Conservation (phyloP, 2,329 filamentous ascomycete genomes). For the Sclerotiophoma versabilis region DNA sequence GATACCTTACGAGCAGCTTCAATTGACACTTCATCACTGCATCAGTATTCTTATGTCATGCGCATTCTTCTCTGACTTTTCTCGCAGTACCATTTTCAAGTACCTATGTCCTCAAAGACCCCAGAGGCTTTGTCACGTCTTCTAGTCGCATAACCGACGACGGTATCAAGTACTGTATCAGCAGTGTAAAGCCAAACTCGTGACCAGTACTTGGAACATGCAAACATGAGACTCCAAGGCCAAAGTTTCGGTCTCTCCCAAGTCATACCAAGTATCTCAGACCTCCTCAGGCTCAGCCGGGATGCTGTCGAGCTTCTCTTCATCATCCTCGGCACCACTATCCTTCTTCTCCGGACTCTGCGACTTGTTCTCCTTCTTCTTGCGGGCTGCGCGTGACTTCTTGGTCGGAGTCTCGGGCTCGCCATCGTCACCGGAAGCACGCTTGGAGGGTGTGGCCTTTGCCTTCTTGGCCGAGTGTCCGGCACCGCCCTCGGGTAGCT, state of each 20-base stretch:
- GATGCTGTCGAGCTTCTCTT: neutral
- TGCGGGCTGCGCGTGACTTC: constrained; percentile 9
- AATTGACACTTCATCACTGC: constrained; percentile 3
- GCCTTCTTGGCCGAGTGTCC: constrained; percentile 1
- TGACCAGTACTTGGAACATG: too few relatives aligned
- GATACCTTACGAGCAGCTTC: constrained; percentile 8
- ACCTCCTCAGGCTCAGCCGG: neutral
- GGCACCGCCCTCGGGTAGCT: constrained; percentile 17
- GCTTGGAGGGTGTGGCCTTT: constrained; percentile 12
- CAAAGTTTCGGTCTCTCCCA: too few relatives aligned
- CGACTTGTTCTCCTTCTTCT: constrained; percentile 15
- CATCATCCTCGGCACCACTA: neutral
- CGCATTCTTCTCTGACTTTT: neutral
- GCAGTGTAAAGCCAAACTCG: too few relatives aligned
- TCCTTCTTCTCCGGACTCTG: constrained; percentile 4
- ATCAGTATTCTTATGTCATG: neutral
- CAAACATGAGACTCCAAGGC: too few relatives aligned
- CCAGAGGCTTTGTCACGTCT: too few relatives aligned
- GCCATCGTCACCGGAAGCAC: neutral
- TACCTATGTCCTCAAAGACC: neutral
- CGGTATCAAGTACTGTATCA: too few relatives aligned
- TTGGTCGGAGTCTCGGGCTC: constrained; percentile 14
- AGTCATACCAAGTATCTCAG: too few relatives aligned
- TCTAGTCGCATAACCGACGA: too few relatives aligned
- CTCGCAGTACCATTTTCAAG: neutral